Base-by-base conservation (phyloP, 208 protist species). In the Kentomonas sorsogonicus region DNA sequence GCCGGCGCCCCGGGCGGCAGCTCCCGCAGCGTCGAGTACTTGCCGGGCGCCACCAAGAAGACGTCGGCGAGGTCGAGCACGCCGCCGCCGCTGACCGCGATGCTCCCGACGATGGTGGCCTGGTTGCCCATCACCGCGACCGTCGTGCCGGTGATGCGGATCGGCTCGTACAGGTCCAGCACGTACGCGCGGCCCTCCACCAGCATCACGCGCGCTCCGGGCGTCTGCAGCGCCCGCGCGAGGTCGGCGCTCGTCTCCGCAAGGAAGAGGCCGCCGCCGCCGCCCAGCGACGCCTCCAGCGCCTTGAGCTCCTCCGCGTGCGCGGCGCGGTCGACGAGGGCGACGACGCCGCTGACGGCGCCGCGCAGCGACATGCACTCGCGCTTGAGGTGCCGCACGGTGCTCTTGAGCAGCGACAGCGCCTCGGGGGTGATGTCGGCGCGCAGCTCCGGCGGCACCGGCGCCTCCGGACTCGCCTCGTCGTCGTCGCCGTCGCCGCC, bases 81-180 rank as follows among this genome's bases (percentile, higher is more conserved):
- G n/a, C 74, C 66, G 5, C 66, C 57, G 31, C 77, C 51, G 23
- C 41, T 43, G 3, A 85, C 50, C 0, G 52, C 20, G 30, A 89
- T 58, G 43, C 51, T 55, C 16, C 81, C 81, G 25, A 85, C 55
- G 15, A 89, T 67, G 22, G 65, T 76, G 1, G 75, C 67, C 46
- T 60, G 53, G 53, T 84, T 83, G n/a, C 77, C 81, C 0, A 79
- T 65, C 31, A 89, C 77, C 41, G 65, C 71, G 18, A 89, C 68
- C 0, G 61, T 55, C 10, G 74, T 66, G 53, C 69, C 33, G 20
- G 60, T 44, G 33, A 89, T 74, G 25, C 47, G 43, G 1, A 89
- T 56, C 4, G 60, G 20, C 5, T 55, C 53, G 29, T 50, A 56
- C 11, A 62, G 34, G 44, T 70, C 66, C 1, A 89, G 52, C 1